Percentiles rank a stretch among this genome's conserved stretches.
These are phyloP conservation scores for Juglanconis sp. DNA, from an alignment of 2,329 filamentous ascomycete species.

Conservation along the genomic window DNA sequence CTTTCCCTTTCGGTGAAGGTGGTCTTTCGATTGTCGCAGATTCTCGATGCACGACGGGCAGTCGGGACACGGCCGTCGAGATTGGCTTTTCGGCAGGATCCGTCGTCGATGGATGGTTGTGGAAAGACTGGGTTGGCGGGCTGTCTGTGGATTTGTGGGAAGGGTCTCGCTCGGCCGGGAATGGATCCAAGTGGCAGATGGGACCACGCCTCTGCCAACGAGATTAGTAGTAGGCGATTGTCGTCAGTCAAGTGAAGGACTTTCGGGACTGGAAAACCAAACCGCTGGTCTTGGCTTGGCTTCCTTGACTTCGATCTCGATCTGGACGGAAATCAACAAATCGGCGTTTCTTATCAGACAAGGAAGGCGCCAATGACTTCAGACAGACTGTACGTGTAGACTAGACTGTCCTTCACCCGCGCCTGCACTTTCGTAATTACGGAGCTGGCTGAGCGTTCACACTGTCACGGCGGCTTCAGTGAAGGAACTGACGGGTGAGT, in stretches of 20 bases:
- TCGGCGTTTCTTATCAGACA: neutral
- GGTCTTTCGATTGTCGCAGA: neutral
- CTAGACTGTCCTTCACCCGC: too few species aligned
- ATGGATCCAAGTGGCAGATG: neutral
- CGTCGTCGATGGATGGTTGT: neutral
- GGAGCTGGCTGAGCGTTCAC: neutral
- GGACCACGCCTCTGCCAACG: too few species aligned
- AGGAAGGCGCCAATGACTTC: neutral
- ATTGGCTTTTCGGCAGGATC: neutral
- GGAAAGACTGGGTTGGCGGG: too few species aligned
- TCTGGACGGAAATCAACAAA: neutral
- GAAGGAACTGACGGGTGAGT: neutral
- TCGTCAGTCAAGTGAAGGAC: too few species aligned
- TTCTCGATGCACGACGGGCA: neutral
- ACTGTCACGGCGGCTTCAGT: too few species aligned
- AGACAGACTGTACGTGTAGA: neutral
- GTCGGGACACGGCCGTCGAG: neutral
- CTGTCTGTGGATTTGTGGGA: neutral
- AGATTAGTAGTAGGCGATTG: too few species aligned
- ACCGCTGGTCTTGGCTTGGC: neutral
- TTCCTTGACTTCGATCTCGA: neutral
- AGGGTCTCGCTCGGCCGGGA: neutral
- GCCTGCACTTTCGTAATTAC: neutral
- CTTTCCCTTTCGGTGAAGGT: slow-evolving; percentile 13
- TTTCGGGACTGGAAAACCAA: too few species aligned